Evolutionary conservation across 225 moss, liverwort and hornwort species (phyloP).

Genomic region (Physcomitrium patens): DNA sequence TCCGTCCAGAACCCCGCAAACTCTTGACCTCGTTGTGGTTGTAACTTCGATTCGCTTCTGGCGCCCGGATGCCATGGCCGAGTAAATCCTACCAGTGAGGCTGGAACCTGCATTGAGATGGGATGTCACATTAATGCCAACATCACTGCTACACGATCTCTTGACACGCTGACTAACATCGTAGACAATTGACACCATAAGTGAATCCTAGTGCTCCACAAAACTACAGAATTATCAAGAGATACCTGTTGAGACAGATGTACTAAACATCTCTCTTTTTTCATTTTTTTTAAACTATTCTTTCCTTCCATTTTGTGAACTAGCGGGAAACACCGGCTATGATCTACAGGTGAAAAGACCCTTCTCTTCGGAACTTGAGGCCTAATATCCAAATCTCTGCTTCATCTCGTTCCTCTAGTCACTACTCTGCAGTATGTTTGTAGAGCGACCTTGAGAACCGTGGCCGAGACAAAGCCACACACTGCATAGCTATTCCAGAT

Average conservation of each 20-base stretch:
- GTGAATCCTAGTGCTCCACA: too few species aligned
- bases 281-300: too few species aligned
- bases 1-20: conserved; percentile 50
- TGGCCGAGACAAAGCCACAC: conserved; percentile 3
- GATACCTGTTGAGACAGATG: too few species aligned
- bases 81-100: conserved; percentile 15
- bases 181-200: too few species aligned
- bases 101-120: conserved; percentile 31
- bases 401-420: not conserved
- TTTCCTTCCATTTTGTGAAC: too few species aligned
- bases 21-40: conserved; percentile 35
- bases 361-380: not conserved
- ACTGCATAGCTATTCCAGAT: not conserved
- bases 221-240: too few species aligned
- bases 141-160: not conserved
- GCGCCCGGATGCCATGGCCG: conserved; percentile 25
- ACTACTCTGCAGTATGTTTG: conserved; percentile 1
- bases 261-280: too few species aligned
- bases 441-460: not conserved
- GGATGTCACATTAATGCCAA: conserved; percentile 12
- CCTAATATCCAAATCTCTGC: not conserved
- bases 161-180: too few species aligned
- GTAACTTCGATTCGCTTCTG: conserved; percentile 27
- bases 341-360: too few species aligned
- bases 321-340: too few species aligned